Evolutionary conservation across 2,329 filamentous ascomycete species (phyloP), one percentile per base, ranked within the genome.

Genomic region (Cladosporium oxysporum): DNA sequence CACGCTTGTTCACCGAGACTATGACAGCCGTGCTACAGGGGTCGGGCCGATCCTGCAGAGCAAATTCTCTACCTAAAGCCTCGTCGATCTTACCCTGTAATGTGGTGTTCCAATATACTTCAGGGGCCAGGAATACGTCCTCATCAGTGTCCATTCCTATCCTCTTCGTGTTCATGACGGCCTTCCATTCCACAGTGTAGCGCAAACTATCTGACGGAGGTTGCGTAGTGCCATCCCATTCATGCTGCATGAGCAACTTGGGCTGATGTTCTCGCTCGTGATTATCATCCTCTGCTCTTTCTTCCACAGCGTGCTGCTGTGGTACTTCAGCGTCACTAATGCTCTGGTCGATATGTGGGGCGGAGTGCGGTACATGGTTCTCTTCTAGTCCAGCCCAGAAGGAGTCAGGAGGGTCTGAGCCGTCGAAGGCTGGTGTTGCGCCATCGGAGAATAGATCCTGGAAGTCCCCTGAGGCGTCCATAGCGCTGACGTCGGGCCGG

Each of bases 1-100:
- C 57, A 58, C 57, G 57, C 57, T 58, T 58, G 31, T 29, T 58
- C 57, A 58, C 57, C 18, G 57, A 58, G 16, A 58, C 57, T 26
- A 58, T 18, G 10, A 41, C 33, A 29, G 31, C 29, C 12, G 31
- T 58, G 26, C 35, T 28, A 18, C 37, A 26, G 10, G 57, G 57
- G 12, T 58, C 57, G n/a, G 37, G 57, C 16, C 57, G 31, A 44
- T 58, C 31, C 29, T 41, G 57, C 23, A 12, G 37, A 18, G 57
- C n/a, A 21, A 23, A 37, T 26, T 58, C 57, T 8, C 57, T 35
- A 35, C 26, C n/a, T 18, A 58, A n/a, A 21, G 37, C n/a, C 12
- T 58, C 31, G 14, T 58, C 57, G 18, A 58, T 26, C 12, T 37
- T 58, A 10, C 16, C 12, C 3, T 28, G 57, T 16, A 58, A 31